These are phyloP conservation scores for Knoxdaviesia proteae DNA, from an alignment of 2,329 filamentous ascomycete species.

Conservation along the genomic window DNA sequence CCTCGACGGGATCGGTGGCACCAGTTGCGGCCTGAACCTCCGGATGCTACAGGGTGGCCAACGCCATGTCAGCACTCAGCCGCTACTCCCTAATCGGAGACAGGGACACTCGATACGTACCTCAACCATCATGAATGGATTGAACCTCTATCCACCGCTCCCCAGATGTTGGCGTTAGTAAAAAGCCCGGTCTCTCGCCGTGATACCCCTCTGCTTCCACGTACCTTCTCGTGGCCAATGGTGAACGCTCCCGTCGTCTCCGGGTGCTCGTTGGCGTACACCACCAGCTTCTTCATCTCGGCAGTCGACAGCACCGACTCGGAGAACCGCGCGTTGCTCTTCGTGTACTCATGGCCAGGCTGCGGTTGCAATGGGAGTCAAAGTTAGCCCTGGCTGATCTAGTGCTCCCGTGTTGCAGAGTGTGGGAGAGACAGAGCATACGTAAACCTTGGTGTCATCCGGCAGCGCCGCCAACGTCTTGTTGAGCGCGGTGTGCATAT, in stretches of 20 bases:
- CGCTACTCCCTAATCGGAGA: not conserved
- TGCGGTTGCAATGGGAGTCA: constrained; percentile 12
- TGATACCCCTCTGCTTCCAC: constrained; percentile 3
- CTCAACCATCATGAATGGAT: constrained; percentile 84
- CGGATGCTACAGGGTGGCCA: constrained; percentile 37
- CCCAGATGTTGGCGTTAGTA: not conserved
- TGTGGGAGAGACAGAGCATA: constrained; percentile 18
- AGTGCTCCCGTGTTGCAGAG: too few relatives aligned
- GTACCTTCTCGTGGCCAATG: constrained; percentile 88
- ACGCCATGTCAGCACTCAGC: not conserved
- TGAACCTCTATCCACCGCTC: constrained; percentile 44
- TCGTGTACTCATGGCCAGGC: constrained; percentile 98
- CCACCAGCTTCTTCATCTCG: constrained; percentile 54
- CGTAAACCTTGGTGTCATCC: constrained; percentile 80
- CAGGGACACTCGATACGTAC: constrained; percentile 24
- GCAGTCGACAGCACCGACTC: constrained; percentile 55
- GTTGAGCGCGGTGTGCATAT: constrained; percentile 92
- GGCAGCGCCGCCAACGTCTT: constrained; percentile 61
- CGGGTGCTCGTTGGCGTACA: constrained; percentile 58
- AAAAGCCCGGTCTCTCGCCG: not conserved
- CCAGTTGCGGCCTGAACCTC: constrained; percentile 68
- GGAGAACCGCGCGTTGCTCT: constrained; percentile 79
- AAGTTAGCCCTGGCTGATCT: too few relatives aligned
- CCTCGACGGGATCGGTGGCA: constrained; percentile 56
- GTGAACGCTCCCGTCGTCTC: constrained; percentile 93